Evolutionary conservation across 805 yeast species (phyloP), one percentile per base, ranked within the genome.

Genomic region (Candida argentea): DNA sequence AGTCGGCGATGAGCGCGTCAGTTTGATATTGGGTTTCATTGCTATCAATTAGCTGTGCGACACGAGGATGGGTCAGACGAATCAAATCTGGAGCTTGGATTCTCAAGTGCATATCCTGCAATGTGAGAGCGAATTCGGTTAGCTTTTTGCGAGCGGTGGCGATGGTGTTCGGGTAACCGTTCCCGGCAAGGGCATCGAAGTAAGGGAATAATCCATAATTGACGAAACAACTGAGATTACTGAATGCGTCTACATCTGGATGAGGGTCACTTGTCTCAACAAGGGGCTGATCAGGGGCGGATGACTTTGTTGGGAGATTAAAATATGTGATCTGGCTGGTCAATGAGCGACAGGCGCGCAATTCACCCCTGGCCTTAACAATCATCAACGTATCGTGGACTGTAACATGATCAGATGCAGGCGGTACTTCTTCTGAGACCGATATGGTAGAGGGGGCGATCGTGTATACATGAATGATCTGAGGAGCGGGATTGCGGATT

Each of bases 11-110:
- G 4, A 63, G 39, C 0, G 48, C 50, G 1, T 57, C 56, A 24
- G 32, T 19, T 25, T 17, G 18, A 6, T 19, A 27, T 8, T 16
- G 14, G 9, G 48, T 52, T 8, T 18, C 20, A 18, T 18, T 7
- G 14, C 40, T 33, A 11, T 36, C 37, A 22, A 35, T 27, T 16
- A 36, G 19, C 14, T 14, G 24, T 10, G 21, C 35, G 4, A 84
- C 52, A 5, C 46, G 44, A 0, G 75, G 71, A 41, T 81, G 85
- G 2, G 70, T 57, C 0, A 67, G 42, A 2, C 65, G 40, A 2
- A 58, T 36, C 11, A 86, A 50, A 38, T 81, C 76, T 0, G 94
- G 94, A 2, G 73, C 63, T 24, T 75, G 79, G 14, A 79, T 68
- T 16, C 73, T 64, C 33, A 76, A 79, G 37, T 79, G 78, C 10